Evolutionary conservation across 441 rosid genomes (phyloP), one percentile per base, ranked within the genome.

Genomic region (Lepidium campestre): DNA sequence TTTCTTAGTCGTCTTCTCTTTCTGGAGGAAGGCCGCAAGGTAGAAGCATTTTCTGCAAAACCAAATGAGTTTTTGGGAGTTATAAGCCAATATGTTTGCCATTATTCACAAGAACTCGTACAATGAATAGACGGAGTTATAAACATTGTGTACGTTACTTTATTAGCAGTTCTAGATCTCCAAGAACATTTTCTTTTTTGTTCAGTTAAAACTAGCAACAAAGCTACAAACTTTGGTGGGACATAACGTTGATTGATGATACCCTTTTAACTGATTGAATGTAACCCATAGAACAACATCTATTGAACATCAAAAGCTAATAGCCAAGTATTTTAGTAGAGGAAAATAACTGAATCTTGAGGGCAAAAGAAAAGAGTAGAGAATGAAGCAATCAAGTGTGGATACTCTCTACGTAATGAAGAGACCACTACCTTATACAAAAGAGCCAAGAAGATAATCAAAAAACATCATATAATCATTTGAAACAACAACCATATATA

Each of bases 21-120:
- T 90, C 97, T 1, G 90, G 96, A 15, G 98, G 94, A 19, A 93
- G 87, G 48, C 98, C 96, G n/a, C 97, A 90, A 5, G 97, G 97
- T 79, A 86, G 41, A 59, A 93, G 96, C 96, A 93, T 89, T 91
- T 93, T 93, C 96, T 93, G 86, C 81, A 72, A 25, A 71, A 73
- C 18, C n/a, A 14, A 65, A 36, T 34, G 12, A 5, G 18, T 11
- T 1, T 13, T 4, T 29, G 9, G 6, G 1, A 19, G 18, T 65
- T 57, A 37, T 9, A 9, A 25, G 3, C 55, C 9, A 29, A 1
- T 29, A 29, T 27, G 31, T 27, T 29, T 29, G 2, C 34, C 34
- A 29, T 29, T 7, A 29, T 29, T 29, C 34, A 52, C 27, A 59
- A 32, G 31, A 37, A 11, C 2, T n/a, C 6, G 29, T 55, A 19